Evolutionary conservation across 805 yeast species (phyloP), one percentile per base, ranked within the genome.

Genomic region (Cyberlindnera maritima): DNA sequence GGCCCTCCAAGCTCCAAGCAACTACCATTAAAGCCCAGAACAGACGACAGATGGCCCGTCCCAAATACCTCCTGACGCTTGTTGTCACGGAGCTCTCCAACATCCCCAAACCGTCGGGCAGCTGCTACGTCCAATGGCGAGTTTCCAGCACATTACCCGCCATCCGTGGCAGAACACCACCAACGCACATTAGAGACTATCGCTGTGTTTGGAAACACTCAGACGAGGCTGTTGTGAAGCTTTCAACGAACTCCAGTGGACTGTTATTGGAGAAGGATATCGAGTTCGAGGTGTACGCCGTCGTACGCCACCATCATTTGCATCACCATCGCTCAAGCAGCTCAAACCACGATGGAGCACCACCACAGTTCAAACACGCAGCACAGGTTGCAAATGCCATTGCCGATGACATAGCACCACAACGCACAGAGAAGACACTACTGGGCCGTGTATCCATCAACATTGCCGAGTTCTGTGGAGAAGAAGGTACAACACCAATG

Each of bases 61-160:
- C 88, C 8, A 80, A 80, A 65, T 91, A 88, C 64, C 68, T 77
- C 41, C 71, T 88, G 35, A 63, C 71, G 18, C 66, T 88, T 25
- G 64, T 74, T 15, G 74, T 90, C 40, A 76, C 78, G 46, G 95
- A 88, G 53, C 69, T 92, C 39, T 75, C 83, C n/a, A 91, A 91
- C 58, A 77, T 92, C 25, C 98, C 98, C 2, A 90, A 87, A 54
- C 72, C 84, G 1, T 70, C 81, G 3, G 96, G 96, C 0, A 61
- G 70, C 32, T 81, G 92, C 55, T 81, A 65, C 52, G 77, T 89
- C 17, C 80, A 82, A 48, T 76, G 91, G 76, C 71, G 70, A 37
- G 68, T 87, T 10, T 71, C 74, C 45, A 89, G 85, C 51, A 68
- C 78, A 3, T 40, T 69, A 43, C 55, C 67, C 36, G 66, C 70